Conservation (phyloP, 2,329 filamentous ascomycete genomes). For the Arthroderma sp. region DNA sequence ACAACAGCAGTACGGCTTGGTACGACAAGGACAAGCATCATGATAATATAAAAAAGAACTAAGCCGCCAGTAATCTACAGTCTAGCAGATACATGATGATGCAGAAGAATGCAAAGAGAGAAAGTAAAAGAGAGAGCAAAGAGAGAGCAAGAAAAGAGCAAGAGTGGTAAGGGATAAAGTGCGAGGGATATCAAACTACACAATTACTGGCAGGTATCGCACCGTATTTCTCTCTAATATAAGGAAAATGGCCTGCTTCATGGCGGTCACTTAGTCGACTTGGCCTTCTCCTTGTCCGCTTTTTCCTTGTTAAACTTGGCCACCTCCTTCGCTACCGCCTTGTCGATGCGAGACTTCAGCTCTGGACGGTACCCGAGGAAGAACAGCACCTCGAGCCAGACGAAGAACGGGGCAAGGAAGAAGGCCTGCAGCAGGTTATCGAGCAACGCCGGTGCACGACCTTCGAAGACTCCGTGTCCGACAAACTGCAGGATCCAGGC, state of each 20-base stretch:
- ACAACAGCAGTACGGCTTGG: background rate
- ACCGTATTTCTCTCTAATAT: no score
- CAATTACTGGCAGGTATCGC: no score
- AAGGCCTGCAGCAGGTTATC: constrained; percentile 88
- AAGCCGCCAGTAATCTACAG: no score
- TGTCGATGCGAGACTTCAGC: constrained; percentile 67
- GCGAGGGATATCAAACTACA: no score
- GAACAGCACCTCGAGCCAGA: constrained; percentile 93
- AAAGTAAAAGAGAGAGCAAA: no score
- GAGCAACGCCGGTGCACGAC: constrained; percentile 72
- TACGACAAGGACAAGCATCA: no score
- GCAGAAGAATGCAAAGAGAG: no score
- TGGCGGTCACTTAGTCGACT: background rate
- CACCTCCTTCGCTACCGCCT: constrained; percentile 63
- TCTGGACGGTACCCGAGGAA: constrained; percentile 79
- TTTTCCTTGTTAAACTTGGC: constrained; percentile 56
- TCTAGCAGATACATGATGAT: no score
- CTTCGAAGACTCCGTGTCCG: constrained; percentile 81
- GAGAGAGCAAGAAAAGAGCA: no score
- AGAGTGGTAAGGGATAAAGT: no score
- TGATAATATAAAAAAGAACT: no score
- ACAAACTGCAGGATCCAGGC: constrained; percentile 85
- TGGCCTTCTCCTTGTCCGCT: background rate
- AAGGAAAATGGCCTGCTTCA: no score
- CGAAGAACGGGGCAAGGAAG: constrained; percentile 88